Conservation (phyloP, 2,329 filamentous ascomycete genomes). For the Samsoniella hepiali region DNA sequence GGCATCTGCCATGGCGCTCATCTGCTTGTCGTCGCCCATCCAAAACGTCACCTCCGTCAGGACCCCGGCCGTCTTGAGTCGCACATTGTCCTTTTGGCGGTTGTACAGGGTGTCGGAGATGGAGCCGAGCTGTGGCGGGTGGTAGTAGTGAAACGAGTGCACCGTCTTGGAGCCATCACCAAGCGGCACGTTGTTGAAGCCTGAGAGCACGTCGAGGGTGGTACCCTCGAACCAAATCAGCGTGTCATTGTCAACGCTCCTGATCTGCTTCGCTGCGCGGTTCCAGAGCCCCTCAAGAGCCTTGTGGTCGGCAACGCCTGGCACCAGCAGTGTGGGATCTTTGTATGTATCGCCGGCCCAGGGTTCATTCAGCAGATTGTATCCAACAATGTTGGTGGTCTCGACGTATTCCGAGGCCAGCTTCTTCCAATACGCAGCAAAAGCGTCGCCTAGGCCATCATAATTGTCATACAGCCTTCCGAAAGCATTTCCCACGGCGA, state of each 20-base stretch:
- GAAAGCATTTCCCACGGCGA: constrained; percentile 22
- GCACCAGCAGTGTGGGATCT: constrained; percentile 20
- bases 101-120: constrained; percentile 20
- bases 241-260: constrained; percentile 22
- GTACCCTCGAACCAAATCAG: constrained; percentile 24
- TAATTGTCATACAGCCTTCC: constrained; percentile 23
- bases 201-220: constrained; percentile 21
- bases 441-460: constrained; percentile 23
- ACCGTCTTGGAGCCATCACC: constrained; percentile 22
- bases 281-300: constrained; percentile 22
- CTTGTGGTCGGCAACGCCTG: constrained; percentile 21
- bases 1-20: constrained; percentile 20
- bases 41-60: constrained; percentile 23
- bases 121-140: constrained; percentile 22
- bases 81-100: constrained; percentile 21
- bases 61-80: constrained; percentile 22
- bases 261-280: constrained; percentile 21
- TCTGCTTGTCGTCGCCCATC: constrained; percentile 23
- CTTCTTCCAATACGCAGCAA: constrained; percentile 22
- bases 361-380: constrained; percentile 23
- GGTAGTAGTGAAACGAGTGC: constrained; percentile 24
- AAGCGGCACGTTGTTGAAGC: constrained; percentile 23
- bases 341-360: constrained; percentile 23
- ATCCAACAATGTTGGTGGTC: constrained; percentile 21
- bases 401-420: constrained; percentile 20